Conservation (phyloP, 2,329 filamentous ascomycete species). For the Amauroascus verrucosus region DNA sequence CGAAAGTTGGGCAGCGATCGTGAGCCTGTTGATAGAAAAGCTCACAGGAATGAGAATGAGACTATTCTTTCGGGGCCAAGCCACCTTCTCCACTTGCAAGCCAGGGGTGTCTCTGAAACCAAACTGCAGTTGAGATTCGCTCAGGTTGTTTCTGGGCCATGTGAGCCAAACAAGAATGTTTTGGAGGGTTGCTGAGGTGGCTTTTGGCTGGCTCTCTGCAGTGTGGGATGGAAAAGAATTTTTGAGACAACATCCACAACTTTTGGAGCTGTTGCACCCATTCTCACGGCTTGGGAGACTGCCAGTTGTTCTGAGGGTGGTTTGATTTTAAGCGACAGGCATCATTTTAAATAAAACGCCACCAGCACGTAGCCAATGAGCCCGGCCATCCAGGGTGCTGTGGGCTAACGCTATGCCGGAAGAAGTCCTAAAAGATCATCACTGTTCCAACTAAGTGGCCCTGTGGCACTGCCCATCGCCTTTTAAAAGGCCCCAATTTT, state of each 20-base stretch:
- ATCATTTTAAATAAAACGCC: not conserved
- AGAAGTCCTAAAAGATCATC: conserved; percentile 4
- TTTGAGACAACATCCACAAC: conserved; percentile 3
- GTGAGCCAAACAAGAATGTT: conserved; percentile 7
- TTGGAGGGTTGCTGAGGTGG: not conserved
- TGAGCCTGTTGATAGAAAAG: not conserved
- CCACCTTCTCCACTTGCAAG: conserved; percentile 1
- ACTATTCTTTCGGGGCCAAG: not conserved
- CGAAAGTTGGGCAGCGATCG: not conserved
- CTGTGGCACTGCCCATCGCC: not conserved
- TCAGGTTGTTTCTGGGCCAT: not conserved
- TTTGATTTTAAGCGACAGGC: not conserved
- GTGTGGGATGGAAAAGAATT: not conserved
- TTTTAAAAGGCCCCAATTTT: conserved; percentile 8
- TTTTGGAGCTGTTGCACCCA: not conserved
- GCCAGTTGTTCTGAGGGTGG: not conserved
- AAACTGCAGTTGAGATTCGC: conserved; percentile 9
- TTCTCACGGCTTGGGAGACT: not conserved
- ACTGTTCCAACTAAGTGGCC: not conserved
- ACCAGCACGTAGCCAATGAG: conserved; percentile 4
- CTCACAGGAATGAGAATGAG: not conserved
- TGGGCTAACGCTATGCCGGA: conserved; percentile 5
- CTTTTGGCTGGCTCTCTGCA: not conserved
- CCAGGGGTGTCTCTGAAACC: conserved; percentile 8
- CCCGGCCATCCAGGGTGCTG: not conserved